Evolutionary conservation across 1,139 yeast species (phyloP), one percentile per base, ranked within the genome.

Genomic region (Pichia sp.): DNA sequence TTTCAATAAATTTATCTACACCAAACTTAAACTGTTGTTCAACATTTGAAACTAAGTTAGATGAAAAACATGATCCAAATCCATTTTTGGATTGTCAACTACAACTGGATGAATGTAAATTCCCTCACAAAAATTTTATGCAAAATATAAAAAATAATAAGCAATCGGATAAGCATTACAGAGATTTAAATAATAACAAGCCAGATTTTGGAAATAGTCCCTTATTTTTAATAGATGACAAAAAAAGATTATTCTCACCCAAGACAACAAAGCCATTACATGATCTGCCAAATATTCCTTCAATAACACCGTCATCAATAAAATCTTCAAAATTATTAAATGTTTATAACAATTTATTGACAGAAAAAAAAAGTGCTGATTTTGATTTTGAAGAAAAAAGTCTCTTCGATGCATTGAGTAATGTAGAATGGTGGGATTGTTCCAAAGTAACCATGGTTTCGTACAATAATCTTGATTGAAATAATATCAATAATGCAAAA

Each of bases 321-420:
- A 27, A 4, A n/a, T 43, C 48, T 27, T 2, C n/a, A 2, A 42
- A 39, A 2, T 32, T 39, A 5, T 31, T 40, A 25, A 32, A 40
- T 10, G 18, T 26, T 11, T 34, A 41, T 5, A 40, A 40, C 18
- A n/a, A 28, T 3, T 26, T 46, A 9, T 18, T 35, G 3, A 25
- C 3, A 27, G 45, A 42, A 25, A 26, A 27, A 8, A 37, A 25
- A 29, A 26, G 29, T 27, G 33, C 30, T 29, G 47, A 44, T 8
- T 9, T 32, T 10, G 50, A 46, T 35, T 3, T 31, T 5, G 55
- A 48, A 29, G 52, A 51, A 9, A 50, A 43, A n/a, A 49, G 53
- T 34, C n/a, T 53, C 4, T 49, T 53, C 38, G 54, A 51, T 34
- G 49, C 47, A 3, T 35, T 53, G 11, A 51, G 49, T 33, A 47